Percentiles rank a stretch among this genome's conserved stretches.
phyloP scores from a whole-genome alignment of 208 protist genomes.

The Endotrypanum monterogeii region DNA sequence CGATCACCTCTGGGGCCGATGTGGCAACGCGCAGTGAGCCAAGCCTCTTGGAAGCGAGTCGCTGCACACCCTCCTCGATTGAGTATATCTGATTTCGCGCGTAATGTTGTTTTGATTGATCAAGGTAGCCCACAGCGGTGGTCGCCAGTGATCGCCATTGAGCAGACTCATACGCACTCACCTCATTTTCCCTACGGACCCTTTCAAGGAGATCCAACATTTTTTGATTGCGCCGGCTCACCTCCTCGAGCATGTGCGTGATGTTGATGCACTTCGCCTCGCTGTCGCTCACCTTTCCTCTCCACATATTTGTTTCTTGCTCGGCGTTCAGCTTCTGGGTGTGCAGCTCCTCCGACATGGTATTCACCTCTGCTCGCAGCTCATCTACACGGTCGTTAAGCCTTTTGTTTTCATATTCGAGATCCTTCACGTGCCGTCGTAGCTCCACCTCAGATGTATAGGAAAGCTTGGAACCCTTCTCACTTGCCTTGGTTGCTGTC shows the following conservation, averaged over 20 bases:
- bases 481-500: neutral
- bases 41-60: constrained; percentile 2
- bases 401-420: constrained; percentile 13
- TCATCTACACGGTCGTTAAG: constrained; percentile 3
- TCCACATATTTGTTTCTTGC: constrained; percentile 1
- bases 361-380: constrained; percentile 2
- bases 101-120: constrained; percentile 8
- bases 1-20: neutral
- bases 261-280: constrained; percentile 3
- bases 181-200: constrained; percentile 33
- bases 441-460: constrained; percentile 17
- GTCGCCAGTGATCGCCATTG: constrained; percentile 54
- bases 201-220: constrained; percentile 30
- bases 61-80: constrained; percentile 19
- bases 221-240: constrained; percentile 26
- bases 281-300: neutral
- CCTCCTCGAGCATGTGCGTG: constrained; percentile 3
- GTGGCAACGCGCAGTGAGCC: neutral
- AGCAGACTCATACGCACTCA: constrained; percentile 18
- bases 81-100: constrained; percentile 10
- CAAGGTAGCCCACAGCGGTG: constrained; percentile 14
- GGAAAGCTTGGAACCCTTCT: neutral
- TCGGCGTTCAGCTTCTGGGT: neutral
- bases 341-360: neutral
- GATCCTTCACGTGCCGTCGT: neutral